phyloP scores from a whole-genome alignment of 2,329 filamentous ascomycete species.

The Alternaria postmessia region DNA sequence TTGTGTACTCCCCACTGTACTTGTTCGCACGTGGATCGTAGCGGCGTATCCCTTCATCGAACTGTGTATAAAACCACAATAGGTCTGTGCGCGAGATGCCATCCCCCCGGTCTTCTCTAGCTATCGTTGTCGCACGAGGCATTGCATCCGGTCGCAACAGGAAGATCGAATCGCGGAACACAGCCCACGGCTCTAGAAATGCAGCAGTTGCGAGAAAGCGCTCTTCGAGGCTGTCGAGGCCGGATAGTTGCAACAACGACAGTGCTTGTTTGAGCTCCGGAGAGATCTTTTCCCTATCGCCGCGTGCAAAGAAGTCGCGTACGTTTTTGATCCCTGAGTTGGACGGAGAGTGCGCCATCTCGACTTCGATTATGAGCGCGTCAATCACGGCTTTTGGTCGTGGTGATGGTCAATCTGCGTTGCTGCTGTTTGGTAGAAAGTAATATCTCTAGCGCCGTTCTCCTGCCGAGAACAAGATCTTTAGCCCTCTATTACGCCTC shows the following conservation, averaged over 20 bases:
- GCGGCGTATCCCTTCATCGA: slow-evolving; percentile 36
- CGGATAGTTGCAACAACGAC: slow-evolving; percentile 29
- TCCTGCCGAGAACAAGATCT: not conserved
- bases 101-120: not conserved
- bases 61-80: slow-evolving; percentile 45
- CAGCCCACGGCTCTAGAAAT: slow-evolving; percentile 43
- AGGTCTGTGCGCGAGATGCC: slow-evolving; percentile 34
- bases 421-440: not conserved
- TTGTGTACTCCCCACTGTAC: slow-evolving; percentile 18
- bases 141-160: slow-evolving; percentile 26
- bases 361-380: not conserved
- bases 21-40: slow-evolving; percentile 36
- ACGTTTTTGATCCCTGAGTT: slow-evolving; percentile 18
- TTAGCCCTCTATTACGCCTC: not conserved
- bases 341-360: slow-evolving; percentile 13
- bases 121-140: slow-evolving; percentile 14
- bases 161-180: slow-evolving; percentile 41
- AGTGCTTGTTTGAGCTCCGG: slow-evolving; percentile 34
- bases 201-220: slow-evolving; percentile 38
- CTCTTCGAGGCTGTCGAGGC: slow-evolving; percentile 36
- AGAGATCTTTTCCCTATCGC: slow-evolving; percentile 24
- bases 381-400: not conserved
- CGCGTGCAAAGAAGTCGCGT: slow-evolving; percentile 23
- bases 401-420: not conserved
- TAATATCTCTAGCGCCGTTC: not conserved